These are phyloP conservation scores for Gaeumannomyces tritici DNA, from an alignment of 2,329 filamentous ascomycete species.

Conservation along the genomic window DNA sequence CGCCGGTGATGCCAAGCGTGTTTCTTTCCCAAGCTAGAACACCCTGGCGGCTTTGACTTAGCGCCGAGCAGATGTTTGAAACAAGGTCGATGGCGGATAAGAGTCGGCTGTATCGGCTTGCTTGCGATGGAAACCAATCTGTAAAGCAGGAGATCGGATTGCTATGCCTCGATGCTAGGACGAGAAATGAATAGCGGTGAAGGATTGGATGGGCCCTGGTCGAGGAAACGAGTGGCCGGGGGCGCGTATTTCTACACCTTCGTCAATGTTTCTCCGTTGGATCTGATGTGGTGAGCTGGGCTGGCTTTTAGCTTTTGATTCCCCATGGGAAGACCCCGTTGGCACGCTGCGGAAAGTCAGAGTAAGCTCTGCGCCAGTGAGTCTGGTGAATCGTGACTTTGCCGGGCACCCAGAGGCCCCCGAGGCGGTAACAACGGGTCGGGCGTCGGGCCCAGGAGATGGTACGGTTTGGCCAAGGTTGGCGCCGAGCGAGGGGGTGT, in stretches of 20 bases:
- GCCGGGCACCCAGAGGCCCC: no score
- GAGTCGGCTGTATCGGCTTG: background rate
- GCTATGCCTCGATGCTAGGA: background rate
- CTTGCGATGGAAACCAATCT: background rate
- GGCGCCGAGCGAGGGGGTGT: background rate
- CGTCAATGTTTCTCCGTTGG: background rate
- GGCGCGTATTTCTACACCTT: background rate
- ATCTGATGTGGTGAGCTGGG: background rate
- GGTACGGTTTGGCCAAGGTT: background rate
- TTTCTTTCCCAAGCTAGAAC: background rate
- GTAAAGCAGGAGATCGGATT: background rate
- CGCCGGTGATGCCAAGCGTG: background rate
- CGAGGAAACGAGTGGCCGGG: background rate
- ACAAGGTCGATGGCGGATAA: background rate
- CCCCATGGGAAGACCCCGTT: background rate
- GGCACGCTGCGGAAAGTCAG: background rate
- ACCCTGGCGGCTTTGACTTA: background rate
- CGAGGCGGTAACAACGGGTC: background rate
- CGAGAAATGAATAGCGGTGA: background rate
- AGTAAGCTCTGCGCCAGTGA: background rate
- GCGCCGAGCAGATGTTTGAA: background rate
- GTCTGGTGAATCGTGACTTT: background rate
- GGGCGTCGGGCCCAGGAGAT: background rate
- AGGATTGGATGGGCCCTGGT: background rate
- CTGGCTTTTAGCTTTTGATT: background rate